These are phyloP conservation scores for Carallia pectinifolia DNA, from an alignment of 345 rosid genomes.

Conservation along the genomic window DNA sequence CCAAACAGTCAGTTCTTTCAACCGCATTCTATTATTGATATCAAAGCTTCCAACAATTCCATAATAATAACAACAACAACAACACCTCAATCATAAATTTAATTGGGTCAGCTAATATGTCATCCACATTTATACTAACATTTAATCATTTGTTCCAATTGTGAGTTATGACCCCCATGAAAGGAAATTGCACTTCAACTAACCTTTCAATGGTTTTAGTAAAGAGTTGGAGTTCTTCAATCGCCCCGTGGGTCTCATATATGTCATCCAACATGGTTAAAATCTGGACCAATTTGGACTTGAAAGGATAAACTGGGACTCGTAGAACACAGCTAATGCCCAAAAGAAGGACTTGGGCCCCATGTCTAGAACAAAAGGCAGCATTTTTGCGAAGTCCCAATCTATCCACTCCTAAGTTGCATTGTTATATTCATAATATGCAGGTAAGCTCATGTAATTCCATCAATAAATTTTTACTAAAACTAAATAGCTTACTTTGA, in stretches of 20 bases:
- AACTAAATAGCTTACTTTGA: slow-evolving; percentile 10
- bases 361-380: slow-evolving; percentile 39
- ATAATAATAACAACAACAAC: too few relatives aligned
- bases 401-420: slow-evolving; percentile 38
- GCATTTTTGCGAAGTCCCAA: slow-evolving; percentile 22
- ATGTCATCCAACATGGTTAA: slow-evolving; percentile 37
- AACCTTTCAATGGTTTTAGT: slow-evolving; percentile 37
- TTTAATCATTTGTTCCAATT: too few relatives aligned
- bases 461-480: too few relatives aligned
- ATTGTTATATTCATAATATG: too few relatives aligned
- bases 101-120: too few relatives aligned
- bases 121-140: too few relatives aligned
- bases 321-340: slow-evolving; percentile 25
- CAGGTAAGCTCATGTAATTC: too few relatives aligned
- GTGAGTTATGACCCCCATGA: too few relatives aligned
- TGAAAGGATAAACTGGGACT: slow-evolving; percentile 25
- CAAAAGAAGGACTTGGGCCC: slow-evolving; percentile 40
- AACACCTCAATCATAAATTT: too few relatives aligned
- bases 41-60: too few relatives aligned
- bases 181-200: neutral
- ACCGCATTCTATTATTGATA: too few relatives aligned
- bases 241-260: slow-evolving; percentile 40
- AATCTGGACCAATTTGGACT: slow-evolving; percentile 28
- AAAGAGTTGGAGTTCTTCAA: slow-evolving; percentile 41
- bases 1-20: too few relatives aligned